Evolutionary conservation across 2,329 filamentous ascomycete species (phyloP), one percentile per base, ranked within the genome.

Genomic region (Calonectria crousiana): DNA sequence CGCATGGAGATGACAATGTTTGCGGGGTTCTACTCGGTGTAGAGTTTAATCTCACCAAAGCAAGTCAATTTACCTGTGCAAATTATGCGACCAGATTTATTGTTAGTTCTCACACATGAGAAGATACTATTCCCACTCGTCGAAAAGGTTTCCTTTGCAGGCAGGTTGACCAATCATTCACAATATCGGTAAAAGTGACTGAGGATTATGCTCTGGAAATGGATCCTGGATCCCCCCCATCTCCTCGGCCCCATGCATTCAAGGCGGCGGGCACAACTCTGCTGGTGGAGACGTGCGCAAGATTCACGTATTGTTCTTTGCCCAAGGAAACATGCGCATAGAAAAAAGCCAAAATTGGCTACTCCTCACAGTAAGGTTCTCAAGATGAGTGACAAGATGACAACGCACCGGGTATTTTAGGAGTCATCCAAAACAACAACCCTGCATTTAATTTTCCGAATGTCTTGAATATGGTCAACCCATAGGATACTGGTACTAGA

Each of bases 351-450:
- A 58, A 18, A 56, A 56, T 6, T 66, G 28, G 51, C 41, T 5
- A 23, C 44, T n/a, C 52, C 51, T 10, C 51, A 30, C 1, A 62
- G 32, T 26, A 68, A 68, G n/a, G 14, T 23, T 18, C 28, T 36
- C 44, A 30, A 13, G 5, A 72, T 67, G 44, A 67, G 38, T 30
- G 14, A 47, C 20, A 62, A 67, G 5, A 64, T 49, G 30, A 2
- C 69, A 67, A 67, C 30, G 58, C 60, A 38, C 6, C 41, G 23
- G 2, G 52, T 41, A 20, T 18, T 56, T 51, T 18, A 8, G 62
- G 62, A 23, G 58, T 71, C 18, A 36, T 71, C 3, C 38, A 67
- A 30, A 66, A 71, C 26, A 26, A 66, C 3, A 49, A 66, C 34
- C 36, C 36, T n/a, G 49, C 58, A 11, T 28, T 58, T 38, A 58